A percentile compares a stretch with the other conserved stretches of the same genome.
Evolutionary conservation across 805 yeast species (phyloP).

Genomic region (Jamesozyma gamospora): DNA sequence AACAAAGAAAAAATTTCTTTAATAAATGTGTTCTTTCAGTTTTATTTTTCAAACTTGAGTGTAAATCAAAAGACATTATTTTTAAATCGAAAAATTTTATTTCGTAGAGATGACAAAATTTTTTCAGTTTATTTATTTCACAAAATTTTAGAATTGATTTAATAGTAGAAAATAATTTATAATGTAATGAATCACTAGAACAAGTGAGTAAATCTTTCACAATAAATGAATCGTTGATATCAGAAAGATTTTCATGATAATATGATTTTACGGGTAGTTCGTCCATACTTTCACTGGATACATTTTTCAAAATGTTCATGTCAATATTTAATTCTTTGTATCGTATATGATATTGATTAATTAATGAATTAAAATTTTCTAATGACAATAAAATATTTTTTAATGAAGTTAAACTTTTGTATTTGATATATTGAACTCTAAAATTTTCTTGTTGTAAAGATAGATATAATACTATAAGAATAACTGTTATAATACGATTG

Average conservation of each 20-base stretch:
- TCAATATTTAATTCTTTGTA: slow-evolving; percentile 26
- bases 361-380: slow-evolving; percentile 17
- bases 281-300: no score
- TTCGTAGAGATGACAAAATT: slow-evolving; percentile 37
- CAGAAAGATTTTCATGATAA: not conserved
- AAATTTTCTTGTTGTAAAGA: slow-evolving; percentile 19
- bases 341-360: slow-evolving; percentile 20
- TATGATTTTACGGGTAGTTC: not conserved
- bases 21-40: slow-evolving; percentile 30
- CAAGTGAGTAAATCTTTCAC: slow-evolving; percentile 28
- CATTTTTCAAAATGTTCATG: slow-evolving; percentile 1
- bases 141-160: slow-evolving; percentile 23
- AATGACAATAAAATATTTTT: slow-evolving; percentile 10
- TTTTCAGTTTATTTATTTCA: slow-evolving; percentile 29
- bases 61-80: slow-evolving; percentile 9
- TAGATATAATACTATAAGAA: slow-evolving; percentile 8
- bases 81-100: slow-evolving; percentile 26
- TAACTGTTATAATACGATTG: not conserved
- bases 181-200: slow-evolving; percentile 21
- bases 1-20: slow-evolving; percentile 36
- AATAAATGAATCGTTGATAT: not conserved
- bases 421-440: slow-evolving; percentile 12
- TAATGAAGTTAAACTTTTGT: slow-evolving; percentile 11
- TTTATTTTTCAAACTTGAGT: slow-evolving; percentile 24
- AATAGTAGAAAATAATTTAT: slow-evolving; percentile 21